Evolutionary conservation across 345 rosid genomes (phyloP), one percentile per base, ranked within the genome.

Genomic region (Capsella bursapastoris): DNA sequence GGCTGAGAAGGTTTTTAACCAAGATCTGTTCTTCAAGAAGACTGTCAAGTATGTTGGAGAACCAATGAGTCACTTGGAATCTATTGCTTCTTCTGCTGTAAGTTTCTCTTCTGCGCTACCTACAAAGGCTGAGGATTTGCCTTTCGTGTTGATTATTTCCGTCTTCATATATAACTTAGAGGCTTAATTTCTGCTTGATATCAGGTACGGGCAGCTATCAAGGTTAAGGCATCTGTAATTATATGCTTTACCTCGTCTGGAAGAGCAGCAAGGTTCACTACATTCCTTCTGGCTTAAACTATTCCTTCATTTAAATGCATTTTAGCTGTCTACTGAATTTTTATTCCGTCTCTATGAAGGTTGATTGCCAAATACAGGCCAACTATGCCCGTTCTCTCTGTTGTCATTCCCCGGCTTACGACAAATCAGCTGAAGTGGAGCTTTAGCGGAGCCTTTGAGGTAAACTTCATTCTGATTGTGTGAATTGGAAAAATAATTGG

Each of bases 1-100:
- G 97, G 96, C 98, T 11, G 97, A 94, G 85, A 94, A 94, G 86
- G 98, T 91, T 75, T 94, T 91, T 85, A 91, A 94, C 69, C 97
- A 94, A 77, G 98, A 94, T 75, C 45, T 89, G 40, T 94, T 83
- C 83, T 94, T 91, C 82, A 94, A 94, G 82, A 94, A 83, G 83
- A 91, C 95, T 9, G 96, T 91, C 72, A 94, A 94, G 81, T 84
- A 80, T 84, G 98, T 91, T 69, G 98, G 97, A 59, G 97, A 94
- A 82, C 98, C 97, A 68, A 94, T 91, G 98, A 68, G 81, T 75
- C 97, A 91, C 83, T 86, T 94, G 86, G 98, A 94, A 81, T 94
- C 96, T 58, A 88, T 94, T 77, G 95, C 96, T 76, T 94, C 98
- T 59, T 94, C 98, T 68, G 98, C 97, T 83, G 97, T 94, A 87